Evolutionary conservation across 257 asterid genomes (phyloP), one percentile per base, ranked within the genome.

Genomic region (Solanum chilense): DNA sequence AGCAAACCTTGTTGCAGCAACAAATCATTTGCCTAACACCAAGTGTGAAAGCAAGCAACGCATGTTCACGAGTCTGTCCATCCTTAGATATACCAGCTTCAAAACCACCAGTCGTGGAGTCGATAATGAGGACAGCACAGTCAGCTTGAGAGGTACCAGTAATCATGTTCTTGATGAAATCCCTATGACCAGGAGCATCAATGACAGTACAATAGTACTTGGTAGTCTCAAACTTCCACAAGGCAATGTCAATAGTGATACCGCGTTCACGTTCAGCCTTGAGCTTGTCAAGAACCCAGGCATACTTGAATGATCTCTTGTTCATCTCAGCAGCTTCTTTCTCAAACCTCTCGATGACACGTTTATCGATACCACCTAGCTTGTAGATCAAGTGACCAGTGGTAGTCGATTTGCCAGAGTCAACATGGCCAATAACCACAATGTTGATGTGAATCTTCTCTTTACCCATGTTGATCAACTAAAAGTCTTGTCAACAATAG

Each of bases 241-340:
- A 74, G 85, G 98, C 98, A 85, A 95, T 95, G 87, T 95, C 97
- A 52, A 95, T 95, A 56, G 98, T 95, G 11, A 95, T 95, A 90
- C 97, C 98, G 87, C 97, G 98, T 64, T 95, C 98, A 27, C 96
- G 98, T 91, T 95, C 98, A 39, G 98, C 98, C 89, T 95, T 95
- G 20, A 95, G 98, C 89, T 95, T 95, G 95, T 95, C 98, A 14
- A 95, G 93, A 88, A 95, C 97, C 97, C 98, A 95, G 3, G 97
- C 98, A 42, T 95, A 95, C 93, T 95, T 95, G 94, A 95, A 95
- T 18, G 97, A 94, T 90, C 98, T 93, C 91, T 94, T 94, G 94
- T 94, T 94, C 98, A 94, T 94, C 90, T 94, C 98, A 82, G 98
- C 98, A 25, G 97, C 98, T 80, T 95, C 98, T 91, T 95, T 95